Conservation (phyloP, 768 basidiomycete genomes). For the Leccinum broughii region DNA sequence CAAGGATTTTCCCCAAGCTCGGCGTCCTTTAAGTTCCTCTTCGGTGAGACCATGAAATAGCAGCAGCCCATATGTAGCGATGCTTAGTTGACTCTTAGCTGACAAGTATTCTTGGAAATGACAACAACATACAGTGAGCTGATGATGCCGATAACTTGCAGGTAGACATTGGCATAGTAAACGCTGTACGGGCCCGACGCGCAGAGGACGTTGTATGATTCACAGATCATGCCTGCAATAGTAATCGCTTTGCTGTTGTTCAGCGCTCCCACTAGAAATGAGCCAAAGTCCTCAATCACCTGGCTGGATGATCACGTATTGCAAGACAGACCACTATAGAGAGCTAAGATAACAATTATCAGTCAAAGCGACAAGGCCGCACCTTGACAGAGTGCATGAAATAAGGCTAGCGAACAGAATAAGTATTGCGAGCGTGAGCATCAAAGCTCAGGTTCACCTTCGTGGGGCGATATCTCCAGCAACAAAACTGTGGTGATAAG, state of each 20-base stretch:
- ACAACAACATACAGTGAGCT: conserved; percentile 64
- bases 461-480: conserved; percentile 77
- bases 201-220: conserved; percentile 71
- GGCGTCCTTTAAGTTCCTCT: conserved; percentile 63
- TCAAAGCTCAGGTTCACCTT: conserved; percentile 45
- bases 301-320: conserved; percentile 80
- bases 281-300: conserved; percentile 24
- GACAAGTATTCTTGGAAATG: not conserved
- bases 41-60: conserved; percentile 81
- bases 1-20: no score
- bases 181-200: conserved; percentile 56
- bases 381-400: conserved; percentile 91
- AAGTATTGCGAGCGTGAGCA: conserved; percentile 2
- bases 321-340: conserved; percentile 78
- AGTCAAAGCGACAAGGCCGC: conserved; percentile 4
- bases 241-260: conserved; percentile 35
- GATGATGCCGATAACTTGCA: conserved; percentile 72
- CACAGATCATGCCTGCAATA: conserved; percentile 77
- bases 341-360: not conserved
- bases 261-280: conserved; percentile 1
- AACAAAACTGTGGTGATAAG: conserved; percentile 61
- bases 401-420: conserved; percentile 52
- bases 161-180: conserved; percentile 66
- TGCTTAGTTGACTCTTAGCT: conserved; percentile 36
- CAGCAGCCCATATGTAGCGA: conserved; percentile 85